Evolutionary conservation across 208 protist species (phyloP).

Genomic region (Spongospora subterranea): DNA sequence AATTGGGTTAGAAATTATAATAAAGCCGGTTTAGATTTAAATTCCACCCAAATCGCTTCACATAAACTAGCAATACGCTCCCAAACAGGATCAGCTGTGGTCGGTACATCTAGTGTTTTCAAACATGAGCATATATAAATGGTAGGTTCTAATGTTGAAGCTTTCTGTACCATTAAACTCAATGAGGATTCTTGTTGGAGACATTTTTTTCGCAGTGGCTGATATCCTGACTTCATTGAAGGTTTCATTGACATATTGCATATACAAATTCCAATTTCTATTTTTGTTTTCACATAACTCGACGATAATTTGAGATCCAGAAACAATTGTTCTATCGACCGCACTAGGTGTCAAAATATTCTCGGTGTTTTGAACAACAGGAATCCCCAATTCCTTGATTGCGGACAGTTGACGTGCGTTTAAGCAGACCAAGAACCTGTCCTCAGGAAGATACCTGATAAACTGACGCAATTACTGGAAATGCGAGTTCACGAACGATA

Average conservation of each 20-base stretch:
- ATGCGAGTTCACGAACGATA: not conserved
- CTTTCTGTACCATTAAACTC: not conserved
- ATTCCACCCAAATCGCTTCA: not conserved
- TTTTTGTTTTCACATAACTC: not conserved
- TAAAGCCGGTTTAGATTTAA: not conserved
- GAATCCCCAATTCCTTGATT: not conserved
- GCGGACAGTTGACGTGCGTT: not conserved
- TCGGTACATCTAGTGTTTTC: not conserved
- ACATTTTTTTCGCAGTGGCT: not conserved
- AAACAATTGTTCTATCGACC: not conserved
- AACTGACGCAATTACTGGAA: not conserved
- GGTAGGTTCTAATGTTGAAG: not conserved
- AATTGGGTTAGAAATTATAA: not conserved
- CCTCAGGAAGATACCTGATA: not conserved
- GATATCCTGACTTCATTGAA: not conserved
- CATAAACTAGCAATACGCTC: not conserved
- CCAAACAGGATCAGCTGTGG: not conserved
- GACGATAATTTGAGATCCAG: not conserved
- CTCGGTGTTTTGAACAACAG: too few species aligned
- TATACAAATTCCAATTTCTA: not conserved
- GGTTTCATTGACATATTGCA: not conserved
- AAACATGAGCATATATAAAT: not conserved
- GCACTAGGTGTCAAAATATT: not conserved
- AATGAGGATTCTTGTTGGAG: not conserved
- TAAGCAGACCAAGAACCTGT: not conserved